A percentile compares a stretch with the other conserved stretches of the same genome.
phyloP scores from a whole-genome alignment of 2,329 filamentous ascomycete genomes.

The Pseudogymnoascus sp. region DNA sequence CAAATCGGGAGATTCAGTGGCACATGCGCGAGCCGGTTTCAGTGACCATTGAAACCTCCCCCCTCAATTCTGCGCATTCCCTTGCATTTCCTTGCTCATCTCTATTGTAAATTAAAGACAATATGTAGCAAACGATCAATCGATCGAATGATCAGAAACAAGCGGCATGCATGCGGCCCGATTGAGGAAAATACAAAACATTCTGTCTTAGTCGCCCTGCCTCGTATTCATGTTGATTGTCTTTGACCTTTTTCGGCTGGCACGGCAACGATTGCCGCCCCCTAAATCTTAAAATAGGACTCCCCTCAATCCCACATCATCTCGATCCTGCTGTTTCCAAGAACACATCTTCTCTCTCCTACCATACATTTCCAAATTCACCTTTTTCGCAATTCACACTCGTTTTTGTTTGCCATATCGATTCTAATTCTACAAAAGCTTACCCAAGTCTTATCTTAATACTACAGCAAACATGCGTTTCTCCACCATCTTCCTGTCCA shows the following conservation, averaged over 20 bases:
- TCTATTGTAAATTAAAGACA: background rate
- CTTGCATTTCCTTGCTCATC: background rate
- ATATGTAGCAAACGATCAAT: background rate
- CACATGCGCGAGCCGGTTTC: background rate
- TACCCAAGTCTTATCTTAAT: background rate
- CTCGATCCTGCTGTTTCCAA: background rate
- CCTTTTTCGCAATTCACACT: background rate
- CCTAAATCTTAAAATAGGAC: slow-evolving; percentile 8
- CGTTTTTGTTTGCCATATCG: background rate
- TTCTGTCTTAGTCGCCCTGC: background rate
- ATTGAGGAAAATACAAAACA: background rate
- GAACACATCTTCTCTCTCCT: background rate
- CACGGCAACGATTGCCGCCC: background rate
- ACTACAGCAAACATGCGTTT: slow-evolving; percentile 5
- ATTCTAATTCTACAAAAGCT: background rate
- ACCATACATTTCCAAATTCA: background rate
- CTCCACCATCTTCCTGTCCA: slow-evolving; percentile 8
- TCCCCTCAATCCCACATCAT: background rate
- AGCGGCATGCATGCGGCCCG: background rate
- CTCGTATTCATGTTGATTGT: slow-evolving; percentile 2
- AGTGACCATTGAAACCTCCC: background rate
- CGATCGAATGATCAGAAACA: background rate
- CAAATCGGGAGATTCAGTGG: background rate
- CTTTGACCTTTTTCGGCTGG: background rate
- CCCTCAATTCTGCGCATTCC: background rate